Evolutionary conservation across 2,329 filamentous ascomycete genomes (phyloP).

Genomic region (Aspergillus spinulosporus): DNA sequence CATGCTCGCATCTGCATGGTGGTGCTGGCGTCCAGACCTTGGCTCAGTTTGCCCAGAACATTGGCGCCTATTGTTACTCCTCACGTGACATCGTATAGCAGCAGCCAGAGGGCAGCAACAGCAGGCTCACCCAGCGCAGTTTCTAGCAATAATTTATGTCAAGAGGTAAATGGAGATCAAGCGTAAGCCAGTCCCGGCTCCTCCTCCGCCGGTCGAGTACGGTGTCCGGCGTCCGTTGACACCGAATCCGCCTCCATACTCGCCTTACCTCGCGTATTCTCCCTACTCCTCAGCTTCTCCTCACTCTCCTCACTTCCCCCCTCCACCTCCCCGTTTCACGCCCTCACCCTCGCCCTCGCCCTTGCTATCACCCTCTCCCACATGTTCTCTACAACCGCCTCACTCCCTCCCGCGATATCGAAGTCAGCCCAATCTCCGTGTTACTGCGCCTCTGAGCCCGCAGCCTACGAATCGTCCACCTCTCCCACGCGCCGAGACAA

Average conservation of each 20-base stretch:
- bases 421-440: slow-evolving; percentile 8
- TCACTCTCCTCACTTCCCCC: background rate
- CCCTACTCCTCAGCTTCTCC: background rate
- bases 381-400: background rate
- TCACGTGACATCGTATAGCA: no score
- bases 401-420: slow-evolving; percentile 12
- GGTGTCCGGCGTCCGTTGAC: slow-evolving; percentile 13
- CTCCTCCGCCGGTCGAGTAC: background rate
- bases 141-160: background rate
- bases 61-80: no score
- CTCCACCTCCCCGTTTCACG: background rate
- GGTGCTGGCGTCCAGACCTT: no score
- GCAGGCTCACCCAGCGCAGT: background rate
- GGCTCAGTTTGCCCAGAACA: no score
- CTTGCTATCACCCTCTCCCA: background rate
- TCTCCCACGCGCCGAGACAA: slow-evolving; percentile 12
- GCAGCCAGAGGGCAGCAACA: no score
- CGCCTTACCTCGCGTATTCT: background rate
- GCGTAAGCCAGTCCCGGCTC: slow-evolving; percentile 11
- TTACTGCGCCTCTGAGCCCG: background rate
- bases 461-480: background rate
- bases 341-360: slow-evolving; percentile 1
- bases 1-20: no score
- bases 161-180: slow-evolving; percentile 10
- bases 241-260: slow-evolving; percentile 9